These are phyloP conservation scores for Erigeron philadelphicus DNA, from an alignment of 140 eudicot genomes.

Conservation along the genomic window DNA sequence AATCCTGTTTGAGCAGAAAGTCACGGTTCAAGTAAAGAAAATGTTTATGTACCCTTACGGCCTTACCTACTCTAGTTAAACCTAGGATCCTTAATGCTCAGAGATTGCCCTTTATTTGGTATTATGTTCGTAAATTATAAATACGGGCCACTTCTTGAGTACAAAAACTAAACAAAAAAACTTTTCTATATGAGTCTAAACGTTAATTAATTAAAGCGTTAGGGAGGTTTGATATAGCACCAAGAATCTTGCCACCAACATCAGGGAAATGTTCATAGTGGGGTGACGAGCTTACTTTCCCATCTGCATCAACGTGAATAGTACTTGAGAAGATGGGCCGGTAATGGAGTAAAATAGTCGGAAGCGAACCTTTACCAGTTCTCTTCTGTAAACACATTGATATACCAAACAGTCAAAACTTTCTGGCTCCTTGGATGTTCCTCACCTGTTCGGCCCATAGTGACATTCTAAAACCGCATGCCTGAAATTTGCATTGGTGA, in stretches of 20 bases:
- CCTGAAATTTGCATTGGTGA: conserved; percentile 19
- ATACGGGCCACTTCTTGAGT: neutral
- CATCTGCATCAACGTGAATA: conserved; percentile 21
- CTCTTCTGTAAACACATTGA: conserved; percentile 29
- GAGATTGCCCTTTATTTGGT: neutral
- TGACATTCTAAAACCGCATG: conserved; percentile 36
- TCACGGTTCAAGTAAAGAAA: no score
- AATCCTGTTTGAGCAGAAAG: no score
- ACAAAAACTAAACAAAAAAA: neutral
- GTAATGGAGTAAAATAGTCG: conserved; percentile 20
- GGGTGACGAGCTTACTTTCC: conserved; percentile 26
- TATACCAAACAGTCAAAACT: conserved; percentile 25
- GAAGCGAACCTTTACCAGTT: conserved; percentile 35
- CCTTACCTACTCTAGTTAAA: no score
- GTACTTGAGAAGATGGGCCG: conserved; percentile 33
- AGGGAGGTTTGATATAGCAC: conserved; percentile 40
- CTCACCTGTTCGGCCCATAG: conserved; percentile 41
- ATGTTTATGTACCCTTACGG: no score
- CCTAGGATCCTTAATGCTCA: neutral
- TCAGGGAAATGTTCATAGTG: conserved; percentile 31
- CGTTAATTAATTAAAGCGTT: conserved; percentile 56
- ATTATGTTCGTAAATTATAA: neutral
- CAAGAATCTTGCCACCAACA: conserved; percentile 31
- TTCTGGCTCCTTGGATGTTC: conserved; percentile 29
- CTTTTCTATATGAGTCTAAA: neutral